Evolutionary conservation across 352 stramenopile genomes (phyloP), one percentile per base, ranked within the genome.

Genomic region (Phytophthora cryptogea): DNA sequence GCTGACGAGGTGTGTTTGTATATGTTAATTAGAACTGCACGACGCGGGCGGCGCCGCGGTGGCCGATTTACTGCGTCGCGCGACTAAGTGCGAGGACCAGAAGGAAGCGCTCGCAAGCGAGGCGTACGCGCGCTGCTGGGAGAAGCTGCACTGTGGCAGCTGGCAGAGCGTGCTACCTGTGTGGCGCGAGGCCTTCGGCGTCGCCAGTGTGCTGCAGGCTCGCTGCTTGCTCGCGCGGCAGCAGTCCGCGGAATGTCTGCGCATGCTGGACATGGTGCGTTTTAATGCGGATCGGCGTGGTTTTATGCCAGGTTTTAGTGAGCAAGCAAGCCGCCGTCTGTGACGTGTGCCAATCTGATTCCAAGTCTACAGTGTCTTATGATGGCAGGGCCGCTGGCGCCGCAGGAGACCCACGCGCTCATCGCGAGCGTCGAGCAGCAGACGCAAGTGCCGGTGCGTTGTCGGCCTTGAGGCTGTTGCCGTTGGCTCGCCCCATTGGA

Each of bases 71-170:
- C 65, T 92, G 39, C 54, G 54, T 9, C 63, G 65, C 26, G 67
- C 78, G 5, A 45, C 42, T n/a, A 44, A 46, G 16, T 55, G 53
- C 0, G 16, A 54, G 7, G 16, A 28, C 1, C 31, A 53, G 4
- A n/a, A 51, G 13, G 42, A 56, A 20, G 41, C 40, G 26, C 43
- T 76, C 10, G 63, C 67, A 3, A 50, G 43, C 0, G 70, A 74
- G 6, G 79, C 72, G 5, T 88, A 89, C 64, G 74, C 82, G 26
- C 78, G 78, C 28, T 75, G 74, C 50, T 94, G 83, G 83, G 83
- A 94, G 57, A 71, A 74, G 9, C 58, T 94, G 42, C 85, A 94
- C 65, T 86, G 77, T 40, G 85, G 80, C 4, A 78, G 62, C 54
- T 94, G 85, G 85, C 89, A 90, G 49, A 66, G 62, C 35, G 63